Percentiles rank a stretch among this genome's conserved stretches.
Conservation (phyloP, 371 early-diverging fungal species). For the Actinomortierella wolfii region DNA sequence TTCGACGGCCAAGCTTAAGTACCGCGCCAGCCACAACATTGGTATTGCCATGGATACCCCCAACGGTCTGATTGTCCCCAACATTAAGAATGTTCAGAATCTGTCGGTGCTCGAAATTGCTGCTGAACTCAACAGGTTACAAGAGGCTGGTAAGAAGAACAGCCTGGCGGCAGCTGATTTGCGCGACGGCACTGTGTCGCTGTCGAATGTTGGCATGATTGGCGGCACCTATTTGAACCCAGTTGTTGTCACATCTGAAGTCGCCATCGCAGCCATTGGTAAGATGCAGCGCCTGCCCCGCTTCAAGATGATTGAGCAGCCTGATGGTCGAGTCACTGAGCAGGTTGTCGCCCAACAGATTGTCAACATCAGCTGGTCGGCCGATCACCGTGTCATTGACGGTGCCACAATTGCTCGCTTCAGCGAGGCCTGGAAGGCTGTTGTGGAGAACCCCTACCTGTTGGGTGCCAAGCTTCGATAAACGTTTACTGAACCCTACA, state of each 20-base stretch:
- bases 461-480: constrained; percentile 64
- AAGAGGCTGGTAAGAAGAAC: constrained; percentile 70
- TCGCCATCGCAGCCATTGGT: constrained; percentile 95
- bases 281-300: constrained; percentile 84
- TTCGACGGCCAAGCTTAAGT: constrained; percentile 64
- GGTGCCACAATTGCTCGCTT: constrained; percentile 97
- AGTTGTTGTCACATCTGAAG: constrained; percentile 83
- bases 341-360: constrained; percentile 75
- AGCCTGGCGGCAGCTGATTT: constrained; percentile 74
- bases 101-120: constrained; percentile 94
- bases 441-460: constrained; percentile 81
- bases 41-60: constrained; percentile 98
- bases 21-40: constrained; percentile 86
- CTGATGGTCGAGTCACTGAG: constrained; percentile 53
- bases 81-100: constrained; percentile 88
- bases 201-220: constrained; percentile 95
- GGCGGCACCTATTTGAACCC: constrained; percentile 94
- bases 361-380: constrained; percentile 88
- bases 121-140: constrained; percentile 79
- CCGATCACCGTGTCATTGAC: constrained; percentile 97
- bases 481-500: constrained; percentile 2
- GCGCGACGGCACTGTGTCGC: constrained; percentile 86
- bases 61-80: constrained; percentile 92
- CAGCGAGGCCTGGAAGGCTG: constrained; percentile 81
- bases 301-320: constrained; percentile 61